These are phyloP conservation scores for Penicillium argentinense DNA, from an alignment of 495 filamentous ascomycete genomes.

Conservation along the genomic window DNA sequence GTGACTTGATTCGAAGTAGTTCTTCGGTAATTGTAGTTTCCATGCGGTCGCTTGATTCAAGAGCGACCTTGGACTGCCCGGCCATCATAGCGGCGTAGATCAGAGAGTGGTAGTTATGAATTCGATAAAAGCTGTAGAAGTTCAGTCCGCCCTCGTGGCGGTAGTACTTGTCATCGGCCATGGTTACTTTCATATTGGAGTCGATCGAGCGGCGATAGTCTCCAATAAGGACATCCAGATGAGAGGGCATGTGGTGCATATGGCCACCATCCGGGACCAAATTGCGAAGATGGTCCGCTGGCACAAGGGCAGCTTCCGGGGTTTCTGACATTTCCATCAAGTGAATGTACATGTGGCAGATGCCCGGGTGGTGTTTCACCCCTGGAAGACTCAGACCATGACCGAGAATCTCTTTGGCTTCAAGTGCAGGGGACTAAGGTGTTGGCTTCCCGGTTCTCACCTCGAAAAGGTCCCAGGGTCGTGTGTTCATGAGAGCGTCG, in stretches of 20 bases:
- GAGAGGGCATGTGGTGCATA: slow-evolving; percentile 69
- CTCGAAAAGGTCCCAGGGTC: slow-evolving; percentile 68
- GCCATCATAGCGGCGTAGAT: slow-evolving; percentile 74
- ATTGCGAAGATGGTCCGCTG: slow-evolving; percentile 58
- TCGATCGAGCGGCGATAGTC: slow-evolving; percentile 62
- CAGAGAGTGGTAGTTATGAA: slow-evolving; percentile 65
- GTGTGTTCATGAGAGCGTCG: slow-evolving; percentile 68
- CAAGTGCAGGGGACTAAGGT: slow-evolving; percentile 52
- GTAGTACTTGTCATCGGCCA: slow-evolving; percentile 61
- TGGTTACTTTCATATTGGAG: slow-evolving; percentile 60
- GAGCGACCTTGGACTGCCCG: slow-evolving; percentile 53
- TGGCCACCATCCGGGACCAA: slow-evolving; percentile 68
- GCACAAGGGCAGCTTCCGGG: slow-evolving; percentile 56
- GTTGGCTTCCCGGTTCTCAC: slow-evolving; percentile 55
- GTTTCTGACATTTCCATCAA: slow-evolving; percentile 70
- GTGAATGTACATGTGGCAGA: slow-evolving; percentile 71
- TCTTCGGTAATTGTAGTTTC: slow-evolving; percentile 55
- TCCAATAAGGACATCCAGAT: slow-evolving; percentile 66
- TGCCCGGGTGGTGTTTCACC: slow-evolving; percentile 53
- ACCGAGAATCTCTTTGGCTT: slow-evolving; percentile 57
- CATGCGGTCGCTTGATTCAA: slow-evolving; percentile 56
- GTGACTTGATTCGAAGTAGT: slow-evolving; percentile 57
- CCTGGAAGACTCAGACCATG: slow-evolving; percentile 42
- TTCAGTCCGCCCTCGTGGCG: slow-evolving; percentile 49
- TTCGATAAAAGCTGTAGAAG: slow-evolving; percentile 68